Conservation (phyloP, 2,329 filamentous ascomycete genomes). For the Fusarium transvaalense region DNA sequence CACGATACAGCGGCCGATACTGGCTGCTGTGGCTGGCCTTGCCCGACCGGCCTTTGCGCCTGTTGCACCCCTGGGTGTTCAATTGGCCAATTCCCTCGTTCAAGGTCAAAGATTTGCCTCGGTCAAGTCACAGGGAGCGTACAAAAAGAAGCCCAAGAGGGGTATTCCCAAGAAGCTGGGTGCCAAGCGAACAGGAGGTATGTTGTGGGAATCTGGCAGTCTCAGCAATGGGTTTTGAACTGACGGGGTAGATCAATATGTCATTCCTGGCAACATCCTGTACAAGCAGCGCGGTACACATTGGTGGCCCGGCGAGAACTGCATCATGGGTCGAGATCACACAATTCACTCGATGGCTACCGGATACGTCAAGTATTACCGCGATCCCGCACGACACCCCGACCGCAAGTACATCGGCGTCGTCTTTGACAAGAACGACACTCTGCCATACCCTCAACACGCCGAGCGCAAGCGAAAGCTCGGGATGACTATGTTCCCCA, state of each 20-base stretch:
- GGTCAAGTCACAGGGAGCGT: constrained; percentile 74
- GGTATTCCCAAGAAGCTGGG: constrained; percentile 85
- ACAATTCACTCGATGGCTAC: constrained; percentile 88
- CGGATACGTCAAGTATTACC: constrained; percentile 97
- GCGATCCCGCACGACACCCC: constrained; percentile 84
- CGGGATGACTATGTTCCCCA: constrained; percentile 73
- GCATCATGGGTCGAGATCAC: constrained; percentile 94
- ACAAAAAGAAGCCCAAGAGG: constrained; percentile 73
- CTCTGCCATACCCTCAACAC: constrained; percentile 80
- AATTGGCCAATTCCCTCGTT: constrained; percentile 57
- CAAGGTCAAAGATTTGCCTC: constrained; percentile 67
- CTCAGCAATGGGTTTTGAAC: not conserved
- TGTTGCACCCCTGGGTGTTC: constrained; percentile 42
- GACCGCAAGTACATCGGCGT: constrained; percentile 96
- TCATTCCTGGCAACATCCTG: constrained; percentile 96
- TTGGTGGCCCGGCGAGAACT: constrained; percentile 97
- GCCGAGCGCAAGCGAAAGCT: constrained; percentile 80
- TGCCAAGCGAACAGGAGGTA: constrained; percentile 91
- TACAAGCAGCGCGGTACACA: constrained; percentile 95
- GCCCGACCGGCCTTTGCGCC: constrained; percentile 45
- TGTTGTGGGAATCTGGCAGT: constrained; percentile 50
- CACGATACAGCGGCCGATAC: constrained; percentile 61
- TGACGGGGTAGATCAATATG: constrained; percentile 78
- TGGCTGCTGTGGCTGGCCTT: constrained; percentile 56
- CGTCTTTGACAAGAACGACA: constrained; percentile 84